Conservation (phyloP, 352 stramenopile genomes). For the Globisporangium cystogenes region DNA sequence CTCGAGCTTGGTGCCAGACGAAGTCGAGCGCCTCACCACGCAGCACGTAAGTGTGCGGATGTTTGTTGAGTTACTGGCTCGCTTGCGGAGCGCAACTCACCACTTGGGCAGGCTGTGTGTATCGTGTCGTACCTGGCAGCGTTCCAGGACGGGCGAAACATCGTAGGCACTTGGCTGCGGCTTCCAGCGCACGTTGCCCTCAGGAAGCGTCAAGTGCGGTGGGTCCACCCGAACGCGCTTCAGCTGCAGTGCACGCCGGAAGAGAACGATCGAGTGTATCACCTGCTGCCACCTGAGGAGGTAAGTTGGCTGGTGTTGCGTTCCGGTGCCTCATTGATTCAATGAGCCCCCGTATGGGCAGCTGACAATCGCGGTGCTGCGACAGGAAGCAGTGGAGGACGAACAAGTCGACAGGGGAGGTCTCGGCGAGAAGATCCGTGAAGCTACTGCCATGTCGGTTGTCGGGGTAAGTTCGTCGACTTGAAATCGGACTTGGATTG, state of each 20-base stretch:
- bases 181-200: slow-evolving; percentile 20
- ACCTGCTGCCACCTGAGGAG: background rate
- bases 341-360: background rate
- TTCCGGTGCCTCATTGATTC: no score
- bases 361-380: background rate
- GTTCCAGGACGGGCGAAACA: slow-evolving; percentile 18
- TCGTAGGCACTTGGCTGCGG: slow-evolving; percentile 22
- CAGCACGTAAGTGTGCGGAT: slow-evolving; percentile 23
- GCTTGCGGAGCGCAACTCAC: background rate
- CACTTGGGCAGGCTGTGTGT: slow-evolving; percentile 16
- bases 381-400: slow-evolving; percentile 1
- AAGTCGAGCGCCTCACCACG: slow-evolving; percentile 15
- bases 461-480: slow-evolving; percentile 9
- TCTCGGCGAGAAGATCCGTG: slow-evolving; percentile 15
- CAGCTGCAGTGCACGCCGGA: slow-evolving; percentile 10
- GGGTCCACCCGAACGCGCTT: slow-evolving; percentile 9
- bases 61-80: background rate
- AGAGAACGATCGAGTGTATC: slow-evolving; percentile 36
- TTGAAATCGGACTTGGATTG: background rate
- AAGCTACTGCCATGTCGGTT: slow-evolving; percentile 23
- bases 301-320: slow-evolving; percentile 1
- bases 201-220: slow-evolving; percentile 13
- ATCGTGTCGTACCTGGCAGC: slow-evolving; percentile 27
- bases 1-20: slow-evolving; percentile 1
- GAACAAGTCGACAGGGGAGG: slow-evolving; percentile 9